These are phyloP conservation scores for Oidiodendron maius DNA, from an alignment of 495 filamentous ascomycete species.

Conservation along the genomic window DNA sequence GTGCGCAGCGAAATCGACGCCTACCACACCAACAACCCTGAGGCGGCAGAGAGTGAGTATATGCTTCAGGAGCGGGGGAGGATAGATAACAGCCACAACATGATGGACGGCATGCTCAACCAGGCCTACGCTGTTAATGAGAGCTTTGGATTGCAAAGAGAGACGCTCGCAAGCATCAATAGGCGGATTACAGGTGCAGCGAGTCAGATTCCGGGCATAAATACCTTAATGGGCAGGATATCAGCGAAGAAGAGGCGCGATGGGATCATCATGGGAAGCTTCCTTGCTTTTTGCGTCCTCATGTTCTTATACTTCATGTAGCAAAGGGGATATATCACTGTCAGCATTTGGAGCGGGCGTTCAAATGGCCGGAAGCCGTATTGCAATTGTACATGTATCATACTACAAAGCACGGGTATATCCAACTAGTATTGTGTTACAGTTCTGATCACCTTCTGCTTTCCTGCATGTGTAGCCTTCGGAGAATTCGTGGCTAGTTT, in stretches of 20 bases:
- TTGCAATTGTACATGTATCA: slow-evolving; percentile 23
- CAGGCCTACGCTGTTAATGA: slow-evolving; percentile 98
- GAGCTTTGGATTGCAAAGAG: slow-evolving; percentile 79
- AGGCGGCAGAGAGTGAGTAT: slow-evolving; percentile 82
- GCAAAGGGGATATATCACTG: slow-evolving; percentile 7
- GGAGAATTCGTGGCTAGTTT: slow-evolving; percentile 1
- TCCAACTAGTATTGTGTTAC: slow-evolving; percentile 10
- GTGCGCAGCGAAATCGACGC: slow-evolving; percentile 88
- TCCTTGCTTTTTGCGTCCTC: slow-evolving; percentile 88
- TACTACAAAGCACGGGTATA: slow-evolving; percentile 22
- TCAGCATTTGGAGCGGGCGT: slow-evolving; percentile 21
- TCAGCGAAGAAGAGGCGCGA: slow-evolving; percentile 93
- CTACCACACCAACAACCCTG: slow-evolving; percentile 77
- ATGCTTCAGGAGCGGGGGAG: slow-evolving; percentile 86
- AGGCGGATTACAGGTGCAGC: slow-evolving; percentile 82
- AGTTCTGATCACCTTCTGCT: slow-evolving; percentile 7
- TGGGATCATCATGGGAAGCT: slow-evolving; percentile 83
- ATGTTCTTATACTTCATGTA: slow-evolving; percentile 79
- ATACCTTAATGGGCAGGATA: slow-evolving; percentile 88
- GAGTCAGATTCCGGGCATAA: slow-evolving; percentile 87
- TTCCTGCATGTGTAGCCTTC: not conserved
- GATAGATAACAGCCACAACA: slow-evolving; percentile 80
- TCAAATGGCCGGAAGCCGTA: slow-evolving; percentile 12
- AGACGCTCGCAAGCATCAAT: slow-evolving; percentile 81
- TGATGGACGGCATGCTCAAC: slow-evolving; percentile 85